A percentile compares a stretch with the other conserved stretches of the same genome.
These are phyloP conservation scores for Mariannaea sp. DNA, from an alignment of 2,329 filamentous ascomycete species.

Conservation along the genomic window DNA sequence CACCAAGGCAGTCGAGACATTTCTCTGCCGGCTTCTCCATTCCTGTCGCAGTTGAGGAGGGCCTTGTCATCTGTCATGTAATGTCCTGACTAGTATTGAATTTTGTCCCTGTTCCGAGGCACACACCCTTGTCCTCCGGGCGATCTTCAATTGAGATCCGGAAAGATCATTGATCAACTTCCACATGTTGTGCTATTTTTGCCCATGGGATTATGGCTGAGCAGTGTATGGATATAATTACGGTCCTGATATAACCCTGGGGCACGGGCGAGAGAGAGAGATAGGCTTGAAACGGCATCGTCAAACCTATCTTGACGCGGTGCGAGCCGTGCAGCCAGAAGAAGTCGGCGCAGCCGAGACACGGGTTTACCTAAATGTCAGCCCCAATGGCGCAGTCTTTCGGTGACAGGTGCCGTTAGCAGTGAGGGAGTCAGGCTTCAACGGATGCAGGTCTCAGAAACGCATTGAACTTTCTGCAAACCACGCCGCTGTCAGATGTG, in stretches of 20 bases:
- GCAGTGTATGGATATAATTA: not conserved
- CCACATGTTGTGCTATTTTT: conserved; percentile 14
- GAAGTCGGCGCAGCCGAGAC: conserved; percentile 26
- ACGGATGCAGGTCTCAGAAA: conserved; percentile 2
- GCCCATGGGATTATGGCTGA: not conserved
- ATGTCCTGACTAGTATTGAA: not conserved
- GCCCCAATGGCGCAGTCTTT: conserved; percentile 24
- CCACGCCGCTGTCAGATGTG: conserved; percentile 5
- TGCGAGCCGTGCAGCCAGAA: not conserved
- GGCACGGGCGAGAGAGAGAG: too few species aligned
- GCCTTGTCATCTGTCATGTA: not conserved
- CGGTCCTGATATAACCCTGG: too few species aligned
- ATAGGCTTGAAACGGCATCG: too few species aligned
- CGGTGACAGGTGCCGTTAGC: conserved; percentile 25
- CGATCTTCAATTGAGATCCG: conserved; percentile 12
- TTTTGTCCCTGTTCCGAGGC: not conserved
- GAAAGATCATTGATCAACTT: conserved; percentile 2
- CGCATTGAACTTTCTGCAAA: not conserved
- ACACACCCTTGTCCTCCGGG: conserved; percentile 9
- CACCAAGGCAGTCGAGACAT: conserved; percentile 6
- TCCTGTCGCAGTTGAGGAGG: not conserved
- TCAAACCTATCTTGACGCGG: too few species aligned
- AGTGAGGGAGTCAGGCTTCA: conserved; percentile 10
- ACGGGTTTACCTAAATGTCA: conserved; percentile 26
- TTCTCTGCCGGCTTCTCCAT: not conserved